Base-by-base conservation (phyloP, 768 basidiomycete genomes). In the Suillus discolor region DNA sequence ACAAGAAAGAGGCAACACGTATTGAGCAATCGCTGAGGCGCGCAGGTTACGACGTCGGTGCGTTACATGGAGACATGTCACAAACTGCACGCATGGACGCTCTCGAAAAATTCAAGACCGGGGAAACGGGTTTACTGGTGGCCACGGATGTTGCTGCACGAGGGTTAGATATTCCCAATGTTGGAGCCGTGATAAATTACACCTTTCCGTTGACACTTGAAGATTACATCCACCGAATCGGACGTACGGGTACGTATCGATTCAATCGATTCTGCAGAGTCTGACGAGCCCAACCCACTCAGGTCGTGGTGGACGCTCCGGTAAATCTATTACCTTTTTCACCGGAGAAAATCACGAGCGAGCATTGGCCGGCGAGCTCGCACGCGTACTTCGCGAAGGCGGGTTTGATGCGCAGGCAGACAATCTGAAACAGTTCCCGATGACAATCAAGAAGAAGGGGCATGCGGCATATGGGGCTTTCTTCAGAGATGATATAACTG, bases 81-180 rank as follows among this genome's bases (percentile, higher is more conserved):
- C 97, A 99, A 76, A 80, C 80, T 23, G 89, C 91, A 57, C 86
- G 97, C 6, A 88, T 95, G 80, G 90, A 91, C 54, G 90, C 95
- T 13, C 81, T 99, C 25, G 91, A 95, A 45, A 87, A 85, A 62
- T 99, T 99, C 82, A 89, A 95, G 76, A 86, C 82, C 39, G 97
- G 96, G 3, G 84, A 82, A 61, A 91, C 88, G 8, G 87, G 89
- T 49, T 74, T 99, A 34, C 82, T 99, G 68, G 97, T 99, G 61
- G 97, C 97, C 11, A 99, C 94, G 28, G 97, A 99, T 75, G 97
- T 99, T 11, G 97, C 97, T 7, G 96, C 97, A 55, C 88, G 97
- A 62, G 97, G 97, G 11, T 81, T 99, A 68, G 97, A 99, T 81
- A 99, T 99, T 71, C 96, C 97, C 2, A 90, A 97, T 73, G 97